Evolutionary conservation across 352 stramenopile genomes (phyloP).

Genomic region (Globisporangium perplexum): DNA sequence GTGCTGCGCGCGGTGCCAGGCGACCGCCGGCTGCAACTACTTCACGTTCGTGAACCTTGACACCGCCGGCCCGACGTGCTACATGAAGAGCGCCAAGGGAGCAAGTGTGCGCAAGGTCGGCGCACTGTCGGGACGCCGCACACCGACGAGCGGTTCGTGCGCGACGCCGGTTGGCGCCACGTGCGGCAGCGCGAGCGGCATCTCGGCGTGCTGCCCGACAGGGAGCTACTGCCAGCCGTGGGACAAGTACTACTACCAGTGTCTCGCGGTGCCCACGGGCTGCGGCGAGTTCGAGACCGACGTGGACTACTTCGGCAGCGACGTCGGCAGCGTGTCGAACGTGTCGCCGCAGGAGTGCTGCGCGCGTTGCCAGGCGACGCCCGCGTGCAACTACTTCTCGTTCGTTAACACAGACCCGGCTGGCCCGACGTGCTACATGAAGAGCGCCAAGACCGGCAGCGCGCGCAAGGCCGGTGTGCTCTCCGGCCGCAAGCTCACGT

Average conservation of each 20-base stretch:
- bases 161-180: neutral
- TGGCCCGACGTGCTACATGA: constrained; percentile 22
- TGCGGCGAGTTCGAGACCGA: constrained; percentile 18
- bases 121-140: constrained; percentile 21
- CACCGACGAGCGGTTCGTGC: neutral
- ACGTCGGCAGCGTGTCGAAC: constrained; percentile 9
- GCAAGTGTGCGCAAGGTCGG: constrained; percentile 18
- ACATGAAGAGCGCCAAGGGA: constrained; percentile 31
- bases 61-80: constrained; percentile 27
- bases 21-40: constrained; percentile 24
- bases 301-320: constrained; percentile 22
- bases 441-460: constrained; percentile 7
- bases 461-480: constrained; percentile 3
- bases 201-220: constrained; percentile 26
- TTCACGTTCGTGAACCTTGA: constrained; percentile 48
- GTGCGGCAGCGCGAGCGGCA: constrained; percentile 10
- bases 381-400: constrained; percentile 23
- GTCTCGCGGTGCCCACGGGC: constrained; percentile 8
- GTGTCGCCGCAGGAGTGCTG: constrained; percentile 14
- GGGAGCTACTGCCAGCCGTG: constrained; percentile 27
- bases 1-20: constrained; percentile 25
- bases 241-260: constrained; percentile 27
- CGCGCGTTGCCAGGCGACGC: constrained; percentile 14
- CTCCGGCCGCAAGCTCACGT: constrained; percentile 3
- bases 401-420: constrained; percentile 16